phyloP scores from a whole-genome alignment of 208 protist species.

The Angomonas deanei region DNA sequence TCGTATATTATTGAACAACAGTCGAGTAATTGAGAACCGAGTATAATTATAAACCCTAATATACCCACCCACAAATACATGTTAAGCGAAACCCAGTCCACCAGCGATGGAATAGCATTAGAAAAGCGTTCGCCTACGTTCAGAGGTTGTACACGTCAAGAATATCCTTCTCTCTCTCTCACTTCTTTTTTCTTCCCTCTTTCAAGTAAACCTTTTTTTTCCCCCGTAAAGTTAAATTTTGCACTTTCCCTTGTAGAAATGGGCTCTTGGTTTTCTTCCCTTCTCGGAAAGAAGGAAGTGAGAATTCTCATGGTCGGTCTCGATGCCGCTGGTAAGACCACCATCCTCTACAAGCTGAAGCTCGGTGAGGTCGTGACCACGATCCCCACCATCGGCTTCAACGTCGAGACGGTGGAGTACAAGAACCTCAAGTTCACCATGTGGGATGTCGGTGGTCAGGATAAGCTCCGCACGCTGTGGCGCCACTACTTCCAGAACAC shows the following conservation, averaged over 20 bases:
- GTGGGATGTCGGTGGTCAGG: slow-evolving; percentile 96
- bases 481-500: slow-evolving; percentile 97
- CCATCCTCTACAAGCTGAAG: slow-evolving; percentile 97
- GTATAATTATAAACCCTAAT: too few species aligned
- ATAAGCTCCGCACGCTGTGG: slow-evolving; percentile 95
- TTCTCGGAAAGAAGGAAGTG: slow-evolving; percentile 95
- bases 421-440: slow-evolving; percentile 96
- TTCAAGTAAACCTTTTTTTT: neutral
- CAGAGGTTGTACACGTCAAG: neutral
- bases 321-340: slow-evolving; percentile 98
- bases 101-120: too few species aligned
- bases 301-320: slow-evolving; percentile 98
- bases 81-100: too few species aligned
- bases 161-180: neutral
- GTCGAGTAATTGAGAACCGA: too few species aligned
- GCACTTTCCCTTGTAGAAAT: slow-evolving; percentile 12
- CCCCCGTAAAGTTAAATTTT: neutral
- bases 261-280: slow-evolving; percentile 58
- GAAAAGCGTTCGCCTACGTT: too few species aligned
- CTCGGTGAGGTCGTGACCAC: slow-evolving; percentile 95
- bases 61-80: too few species aligned
- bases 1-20: slow-evolving; percentile 35
- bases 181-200: neutral
- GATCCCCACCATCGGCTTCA: slow-evolving; percentile 97
- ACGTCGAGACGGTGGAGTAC: slow-evolving; percentile 97